These are phyloP conservation scores for Erysiphe pulchra DNA, from an alignment of 2,329 filamentous ascomycete genomes.

Conservation along the genomic window DNA sequence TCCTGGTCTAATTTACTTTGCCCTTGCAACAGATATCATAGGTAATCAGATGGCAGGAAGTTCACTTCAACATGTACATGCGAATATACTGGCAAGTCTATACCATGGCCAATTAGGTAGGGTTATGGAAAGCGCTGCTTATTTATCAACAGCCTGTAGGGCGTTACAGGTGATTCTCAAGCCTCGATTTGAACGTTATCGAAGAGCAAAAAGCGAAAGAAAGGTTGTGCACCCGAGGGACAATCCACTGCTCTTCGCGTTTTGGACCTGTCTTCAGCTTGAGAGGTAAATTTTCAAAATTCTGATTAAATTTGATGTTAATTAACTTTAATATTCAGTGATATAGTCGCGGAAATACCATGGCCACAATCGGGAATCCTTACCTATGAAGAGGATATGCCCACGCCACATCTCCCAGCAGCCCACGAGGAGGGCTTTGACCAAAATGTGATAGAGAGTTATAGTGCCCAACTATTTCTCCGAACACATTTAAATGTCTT, in stretches of 20 bases:
- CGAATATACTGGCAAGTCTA: slow-evolving; percentile 58
- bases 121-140: slow-evolving; percentile 58
- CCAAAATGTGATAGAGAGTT: slow-evolving; percentile 27
- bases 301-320: neutral
- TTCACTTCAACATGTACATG: slow-evolving; percentile 63
- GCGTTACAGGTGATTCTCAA: slow-evolving; percentile 48
- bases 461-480: slow-evolving; percentile 35
- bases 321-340: slow-evolving; percentile 23
- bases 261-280: slow-evolving; percentile 82
- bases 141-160: slow-evolving; percentile 29
- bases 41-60: slow-evolving; percentile 61
- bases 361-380: slow-evolving; percentile 33
- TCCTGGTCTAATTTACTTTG: slow-evolving; percentile 75
- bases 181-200: slow-evolving; percentile 21
- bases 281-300: slow-evolving; percentile 38
- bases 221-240: slow-evolving; percentile 15
- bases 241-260: slow-evolving; percentile 49
- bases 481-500: slow-evolving; percentile 38
- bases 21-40: slow-evolving; percentile 63
- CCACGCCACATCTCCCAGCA: slow-evolving; percentile 31
- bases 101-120: slow-evolving; percentile 76
- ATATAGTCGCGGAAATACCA: slow-evolving; percentile 69
- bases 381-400: slow-evolving; percentile 36
- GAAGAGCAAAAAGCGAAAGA: slow-evolving; percentile 10
- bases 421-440: slow-evolving; percentile 20